Conservation (phyloP, 2,329 filamentous ascomycete genomes). For the Arachnomyces sp. region DNA sequence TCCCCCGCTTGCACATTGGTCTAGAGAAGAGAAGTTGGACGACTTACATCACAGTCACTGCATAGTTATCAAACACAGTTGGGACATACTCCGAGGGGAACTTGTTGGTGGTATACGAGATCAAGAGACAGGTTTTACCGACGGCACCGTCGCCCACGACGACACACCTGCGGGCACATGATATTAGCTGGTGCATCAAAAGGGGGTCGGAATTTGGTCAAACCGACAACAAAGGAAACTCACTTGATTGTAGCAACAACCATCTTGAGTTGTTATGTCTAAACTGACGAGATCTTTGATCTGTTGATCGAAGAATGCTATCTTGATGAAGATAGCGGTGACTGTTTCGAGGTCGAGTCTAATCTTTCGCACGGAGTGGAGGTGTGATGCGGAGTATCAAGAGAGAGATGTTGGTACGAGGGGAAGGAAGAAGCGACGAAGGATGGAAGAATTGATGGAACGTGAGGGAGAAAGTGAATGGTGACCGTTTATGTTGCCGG, state of each 20-base stretch:
- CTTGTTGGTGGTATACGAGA: constrained; percentile 99
- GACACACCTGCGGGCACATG: constrained; percentile 63
- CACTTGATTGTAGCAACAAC: constrained; percentile 59
- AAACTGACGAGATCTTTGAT: too few relatives aligned
- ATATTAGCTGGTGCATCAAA: constrained; percentile 5
- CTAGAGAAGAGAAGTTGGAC: constrained; percentile 3
- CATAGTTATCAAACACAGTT: constrained; percentile 99
- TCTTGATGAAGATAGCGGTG: background rate
- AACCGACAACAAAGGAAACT: constrained; percentile 20
- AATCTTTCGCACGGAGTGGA: constrained; percentile 3
- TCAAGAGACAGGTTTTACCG: constrained; percentile 96
- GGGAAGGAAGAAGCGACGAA: constrained; percentile 5
- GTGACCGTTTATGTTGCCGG: too few relatives aligned
- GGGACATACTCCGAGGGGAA: constrained; percentile 99
- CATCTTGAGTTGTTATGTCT: constrained; percentile 31
- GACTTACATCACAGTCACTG: constrained; percentile 97
- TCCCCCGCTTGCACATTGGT: background rate
- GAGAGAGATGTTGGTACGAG: constrained; percentile 5
- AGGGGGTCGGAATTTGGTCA: constrained; percentile 1
- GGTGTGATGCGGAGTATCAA: constrained; percentile 4
- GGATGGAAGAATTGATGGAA: constrained; percentile 4
- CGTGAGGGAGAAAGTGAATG: background rate
- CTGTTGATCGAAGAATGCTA: background rate
- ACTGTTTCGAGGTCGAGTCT: constrained; percentile 2
- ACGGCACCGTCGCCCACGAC: constrained; percentile 99